These are phyloP conservation scores for Globisporangium polare DNA, from an alignment of 352 stramenopile species.

Conservation along the genomic window DNA sequence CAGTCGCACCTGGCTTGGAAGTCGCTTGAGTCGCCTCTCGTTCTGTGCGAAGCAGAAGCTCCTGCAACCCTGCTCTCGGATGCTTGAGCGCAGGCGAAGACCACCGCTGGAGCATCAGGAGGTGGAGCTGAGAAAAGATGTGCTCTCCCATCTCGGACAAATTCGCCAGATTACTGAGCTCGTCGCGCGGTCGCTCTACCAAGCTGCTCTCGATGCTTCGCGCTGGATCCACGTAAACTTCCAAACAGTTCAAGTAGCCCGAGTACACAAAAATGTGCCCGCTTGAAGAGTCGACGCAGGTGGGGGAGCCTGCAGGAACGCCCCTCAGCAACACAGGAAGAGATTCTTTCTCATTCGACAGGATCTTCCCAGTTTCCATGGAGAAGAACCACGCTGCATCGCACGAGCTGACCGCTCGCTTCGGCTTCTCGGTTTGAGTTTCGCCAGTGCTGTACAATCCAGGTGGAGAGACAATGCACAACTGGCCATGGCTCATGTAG, in stretches of 20 bases:
- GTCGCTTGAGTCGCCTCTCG: slow-evolving; percentile 19
- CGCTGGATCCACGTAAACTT: slow-evolving; percentile 39
- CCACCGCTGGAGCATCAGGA: slow-evolving; percentile 33
- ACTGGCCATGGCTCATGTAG: slow-evolving; percentile 47
- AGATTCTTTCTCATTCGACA: slow-evolving; percentile 18
- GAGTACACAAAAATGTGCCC: slow-evolving; percentile 66
- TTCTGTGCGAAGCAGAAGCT: slow-evolving; percentile 41
- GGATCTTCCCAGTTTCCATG: slow-evolving; percentile 31
- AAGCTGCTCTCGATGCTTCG: slow-evolving; percentile 4
- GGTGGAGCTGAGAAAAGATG: slow-evolving; percentile 31
- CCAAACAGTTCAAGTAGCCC: slow-evolving; percentile 61
- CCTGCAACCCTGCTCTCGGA: slow-evolving; percentile 34
- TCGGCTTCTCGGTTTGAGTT: slow-evolving; percentile 34
- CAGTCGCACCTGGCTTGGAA: slow-evolving; percentile 5
- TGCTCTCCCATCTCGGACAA: slow-evolving; percentile 26
- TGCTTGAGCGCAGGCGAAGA: slow-evolving; percentile 46
- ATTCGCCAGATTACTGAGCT: slow-evolving; percentile 6
- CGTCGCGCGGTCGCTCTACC: not conserved
- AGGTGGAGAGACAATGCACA: slow-evolving; percentile 66
- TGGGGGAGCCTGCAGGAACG: slow-evolving; percentile 58
- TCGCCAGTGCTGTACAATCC: slow-evolving; percentile 43
- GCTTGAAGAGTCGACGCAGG: slow-evolving; percentile 41
- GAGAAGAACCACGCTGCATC: slow-evolving; percentile 78
- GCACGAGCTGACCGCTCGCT: slow-evolving; percentile 37
- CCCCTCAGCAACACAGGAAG: slow-evolving; percentile 49